phyloP scores from a whole-genome alignment of 139 green algal species.

The Chlamydomonas schloesseri region DNA sequence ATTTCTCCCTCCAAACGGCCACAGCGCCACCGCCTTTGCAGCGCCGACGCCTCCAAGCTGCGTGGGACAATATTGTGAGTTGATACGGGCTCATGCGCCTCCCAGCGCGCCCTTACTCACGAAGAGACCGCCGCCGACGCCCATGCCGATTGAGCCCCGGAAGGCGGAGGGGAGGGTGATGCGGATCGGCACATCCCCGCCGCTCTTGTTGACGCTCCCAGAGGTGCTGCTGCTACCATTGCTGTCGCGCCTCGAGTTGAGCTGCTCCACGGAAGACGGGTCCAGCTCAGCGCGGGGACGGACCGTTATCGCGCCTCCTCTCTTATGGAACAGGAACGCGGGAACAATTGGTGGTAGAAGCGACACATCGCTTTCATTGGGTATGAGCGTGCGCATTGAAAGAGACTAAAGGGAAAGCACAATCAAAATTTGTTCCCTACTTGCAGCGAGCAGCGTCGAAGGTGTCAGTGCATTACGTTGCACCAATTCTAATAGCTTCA shows the following conservation, averaged over 20 bases:
- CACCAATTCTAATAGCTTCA: too few species aligned
- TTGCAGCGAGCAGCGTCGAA: too few species aligned
- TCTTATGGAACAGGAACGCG: constrained; percentile 5
- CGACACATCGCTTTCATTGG: constrained; percentile 17
- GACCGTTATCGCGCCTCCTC: background rate
- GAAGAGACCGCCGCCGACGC: constrained; percentile 38
- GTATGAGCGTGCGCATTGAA: constrained; percentile 16
- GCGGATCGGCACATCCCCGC: background rate
- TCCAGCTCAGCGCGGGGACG: constrained; percentile 28
- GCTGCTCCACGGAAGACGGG: background rate
- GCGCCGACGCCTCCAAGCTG: constrained; percentile 33
- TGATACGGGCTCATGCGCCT: background rate
- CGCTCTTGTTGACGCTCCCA: background rate
- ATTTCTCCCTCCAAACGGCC: constrained; percentile 33
- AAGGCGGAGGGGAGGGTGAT: constrained; percentile 3
- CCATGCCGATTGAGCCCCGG: constrained; percentile 14
- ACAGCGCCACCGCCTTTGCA: constrained; percentile 43
- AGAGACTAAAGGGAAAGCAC: too few species aligned
- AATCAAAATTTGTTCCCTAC: too few species aligned
- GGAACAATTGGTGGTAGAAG: constrained; percentile 16
- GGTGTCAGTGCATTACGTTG: too few species aligned
- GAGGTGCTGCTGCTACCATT: constrained; percentile 23
- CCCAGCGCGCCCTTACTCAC: constrained; percentile 13
- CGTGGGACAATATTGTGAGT: background rate
- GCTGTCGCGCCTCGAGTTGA: constrained; percentile 4